These are phyloP conservation scores for Xylariales sp. DNA, from an alignment of 2,329 filamentous ascomycete genomes.

Conservation along the genomic window DNA sequence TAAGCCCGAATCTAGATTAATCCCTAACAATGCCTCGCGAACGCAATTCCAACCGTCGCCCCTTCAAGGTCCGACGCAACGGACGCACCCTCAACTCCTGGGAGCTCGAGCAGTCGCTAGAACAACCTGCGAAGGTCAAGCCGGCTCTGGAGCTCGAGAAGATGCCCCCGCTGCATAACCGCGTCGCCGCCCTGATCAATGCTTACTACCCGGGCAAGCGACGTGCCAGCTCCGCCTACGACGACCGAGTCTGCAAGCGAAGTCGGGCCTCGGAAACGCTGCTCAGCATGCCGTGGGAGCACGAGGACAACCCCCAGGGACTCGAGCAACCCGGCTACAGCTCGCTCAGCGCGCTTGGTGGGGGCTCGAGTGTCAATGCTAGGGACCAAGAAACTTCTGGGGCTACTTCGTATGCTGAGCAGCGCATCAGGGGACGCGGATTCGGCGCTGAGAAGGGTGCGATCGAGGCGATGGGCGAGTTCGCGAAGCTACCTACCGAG, in stretches of 20 bases:
- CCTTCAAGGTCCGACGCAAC: no score
- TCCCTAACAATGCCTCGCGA: no score
- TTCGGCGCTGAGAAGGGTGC: neutral
- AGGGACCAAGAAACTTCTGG: neutral
- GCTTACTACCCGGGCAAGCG: conserved; percentile 6
- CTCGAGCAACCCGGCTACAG: neutral
- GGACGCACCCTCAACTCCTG: no score
- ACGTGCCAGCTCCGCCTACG: conserved; percentile 4
- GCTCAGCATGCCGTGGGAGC: conserved; percentile 4
- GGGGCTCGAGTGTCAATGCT: no score
- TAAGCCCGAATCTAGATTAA: no score
- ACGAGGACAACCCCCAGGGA: neutral
- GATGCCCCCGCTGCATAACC: conserved; percentile 1
- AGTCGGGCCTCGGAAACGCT: neutral
- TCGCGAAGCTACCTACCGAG: conserved; percentile 23
- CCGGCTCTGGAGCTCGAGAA: no score
- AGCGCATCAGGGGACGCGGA: no score
- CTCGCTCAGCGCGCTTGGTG: neutral
- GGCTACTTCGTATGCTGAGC: neutral
- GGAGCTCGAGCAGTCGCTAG: no score
- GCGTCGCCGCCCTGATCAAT: conserved; percentile 4
- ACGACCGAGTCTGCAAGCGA: conserved; percentile 9
- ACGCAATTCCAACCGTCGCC: no score
- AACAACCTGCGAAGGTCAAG: no score
- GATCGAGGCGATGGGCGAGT: conserved; percentile 9